Evolutionary conservation across 106 monocot species (phyloP).

Genomic region (Xerophyta viscosa): DNA sequence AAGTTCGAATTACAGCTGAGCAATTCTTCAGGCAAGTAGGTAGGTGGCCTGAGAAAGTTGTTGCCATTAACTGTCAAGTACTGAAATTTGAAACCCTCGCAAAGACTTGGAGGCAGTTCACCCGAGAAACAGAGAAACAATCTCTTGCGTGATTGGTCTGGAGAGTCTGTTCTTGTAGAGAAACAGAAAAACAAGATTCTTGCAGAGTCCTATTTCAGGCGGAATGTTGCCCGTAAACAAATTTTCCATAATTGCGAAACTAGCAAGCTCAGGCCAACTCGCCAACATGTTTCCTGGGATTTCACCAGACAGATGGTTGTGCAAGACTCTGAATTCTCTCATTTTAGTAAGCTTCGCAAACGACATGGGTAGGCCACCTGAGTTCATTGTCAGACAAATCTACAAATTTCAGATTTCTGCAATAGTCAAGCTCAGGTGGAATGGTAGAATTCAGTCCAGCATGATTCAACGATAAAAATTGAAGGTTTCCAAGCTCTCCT

Average conservation of each 20-base stretch:
- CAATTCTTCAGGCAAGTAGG: constrained; percentile 59
- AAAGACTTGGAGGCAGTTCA: constrained; percentile 34
- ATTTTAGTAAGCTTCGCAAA: constrained; percentile 30
- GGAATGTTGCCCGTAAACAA: constrained; percentile 35
- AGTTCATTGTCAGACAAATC: constrained; percentile 34
- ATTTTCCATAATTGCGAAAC: constrained; percentile 41
- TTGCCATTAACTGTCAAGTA: constrained; percentile 38
- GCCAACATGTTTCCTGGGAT: constrained; percentile 24
- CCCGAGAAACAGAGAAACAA: constrained; percentile 51
- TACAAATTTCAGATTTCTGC: constrained; percentile 31
- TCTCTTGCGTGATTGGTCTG: constrained; percentile 30
- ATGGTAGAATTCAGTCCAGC: constrained; percentile 30
- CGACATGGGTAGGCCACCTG: constrained; percentile 35
- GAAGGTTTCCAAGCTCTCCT: constrained; percentile 28
- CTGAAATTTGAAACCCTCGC: constrained; percentile 28
- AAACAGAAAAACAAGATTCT: constrained; percentile 6
- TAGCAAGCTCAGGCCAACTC: constrained; percentile 36
- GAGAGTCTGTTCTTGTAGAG: constrained; percentile 36
- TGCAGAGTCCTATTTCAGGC: constrained; percentile 26
- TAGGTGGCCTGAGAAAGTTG: constrained; percentile 49
- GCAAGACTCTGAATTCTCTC: constrained; percentile 31
- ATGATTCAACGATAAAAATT: constrained; percentile 17
- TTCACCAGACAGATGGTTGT: constrained; percentile 34
- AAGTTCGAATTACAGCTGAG: constrained; percentile 19
- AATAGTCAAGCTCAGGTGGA: constrained; percentile 39